A percentile compares a stretch with the other conserved stretches of the same genome.
Evolutionary conservation across 2,329 filamentous ascomycete genomes (phyloP).

Genomic region (Fusarium graminum): DNA sequence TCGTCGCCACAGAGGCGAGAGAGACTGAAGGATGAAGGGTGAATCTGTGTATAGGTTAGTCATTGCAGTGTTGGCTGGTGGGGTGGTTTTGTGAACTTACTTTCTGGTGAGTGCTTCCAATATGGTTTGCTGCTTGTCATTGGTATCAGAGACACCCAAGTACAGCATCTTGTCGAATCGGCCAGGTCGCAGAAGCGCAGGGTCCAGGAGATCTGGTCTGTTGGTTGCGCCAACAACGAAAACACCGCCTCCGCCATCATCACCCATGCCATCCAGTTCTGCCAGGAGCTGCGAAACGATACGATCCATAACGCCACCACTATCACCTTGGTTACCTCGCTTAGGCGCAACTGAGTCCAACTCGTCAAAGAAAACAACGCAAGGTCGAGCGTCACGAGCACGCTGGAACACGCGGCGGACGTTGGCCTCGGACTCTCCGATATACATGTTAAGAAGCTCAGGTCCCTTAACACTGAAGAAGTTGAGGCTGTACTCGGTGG

Average conservation of each 20-base stretch:
- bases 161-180: constrained; percentile 99
- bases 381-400: constrained; percentile 86
- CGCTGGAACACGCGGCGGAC: constrained; percentile 90
- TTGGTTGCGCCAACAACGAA: constrained; percentile 99
- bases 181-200: constrained; percentile 87
- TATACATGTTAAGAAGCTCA: constrained; percentile 95
- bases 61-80: background rate
- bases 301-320: constrained; percentile 96
- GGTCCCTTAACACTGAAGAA: constrained; percentile 96
- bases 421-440: constrained; percentile 93
- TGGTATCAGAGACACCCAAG: constrained; percentile 93
- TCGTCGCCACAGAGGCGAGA: constrained; percentile 77
- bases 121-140: constrained; percentile 95
- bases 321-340: constrained; percentile 96
- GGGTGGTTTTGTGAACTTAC: constrained; percentile 63
- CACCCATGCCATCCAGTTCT: constrained; percentile 97
- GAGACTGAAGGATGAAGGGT: constrained; percentile 84
- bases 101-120: constrained; percentile 94
- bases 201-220: constrained; percentile 90
- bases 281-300: constrained; percentile 96
- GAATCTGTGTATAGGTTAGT: constrained; percentile 71
- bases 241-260: constrained; percentile 86
- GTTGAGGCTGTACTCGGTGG: constrained; percentile 92
- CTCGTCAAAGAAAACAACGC: constrained; percentile 94
- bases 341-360: constrained; percentile 95